These are phyloP conservation scores for Paulownia fortunei DNA, from an alignment of 257 asterid genomes.

Conservation along the genomic window DNA sequence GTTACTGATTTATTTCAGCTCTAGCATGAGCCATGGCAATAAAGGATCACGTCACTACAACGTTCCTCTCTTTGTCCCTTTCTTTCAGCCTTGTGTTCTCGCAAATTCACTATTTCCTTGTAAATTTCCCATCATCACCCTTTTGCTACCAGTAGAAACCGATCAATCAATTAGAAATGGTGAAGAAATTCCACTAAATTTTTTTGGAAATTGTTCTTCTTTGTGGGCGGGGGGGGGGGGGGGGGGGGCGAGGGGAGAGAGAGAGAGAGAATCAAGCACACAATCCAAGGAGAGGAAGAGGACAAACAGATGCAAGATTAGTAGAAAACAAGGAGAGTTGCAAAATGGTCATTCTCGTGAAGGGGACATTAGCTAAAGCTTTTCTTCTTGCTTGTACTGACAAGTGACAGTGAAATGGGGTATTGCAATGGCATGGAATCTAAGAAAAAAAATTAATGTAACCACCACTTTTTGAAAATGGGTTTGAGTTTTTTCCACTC, in stretches of 20 bases:
- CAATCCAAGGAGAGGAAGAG: constrained; percentile 54
- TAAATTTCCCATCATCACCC: background rate
- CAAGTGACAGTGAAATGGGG: constrained; percentile 38
- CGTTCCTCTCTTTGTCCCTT: background rate
- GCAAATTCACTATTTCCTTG: background rate
- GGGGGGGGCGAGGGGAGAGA: no score
- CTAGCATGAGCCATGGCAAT: no score
- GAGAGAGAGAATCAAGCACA: constrained; percentile 48
- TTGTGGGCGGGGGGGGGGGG: no score
- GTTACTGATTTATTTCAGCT: background rate
- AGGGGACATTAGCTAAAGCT: constrained; percentile 50
- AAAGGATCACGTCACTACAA: no score
- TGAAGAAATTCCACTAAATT: background rate
- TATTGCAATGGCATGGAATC: constrained; percentile 28
- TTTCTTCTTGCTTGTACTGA: constrained; percentile 36
- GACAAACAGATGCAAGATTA: constrained; percentile 59
- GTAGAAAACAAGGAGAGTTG: constrained; percentile 66
- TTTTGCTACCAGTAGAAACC: constrained; percentile 12
- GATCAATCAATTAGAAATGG: background rate
- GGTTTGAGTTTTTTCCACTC: constrained; percentile 23
- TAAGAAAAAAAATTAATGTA: background rate
- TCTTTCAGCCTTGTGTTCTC: background rate
- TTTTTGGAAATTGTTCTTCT: constrained; percentile 16
- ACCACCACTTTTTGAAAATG: constrained; percentile 25
- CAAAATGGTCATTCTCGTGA: constrained; percentile 70